Conservation (phyloP, 495 filamentous ascomycete genomes). For the Aspergillus leporis region DNA sequence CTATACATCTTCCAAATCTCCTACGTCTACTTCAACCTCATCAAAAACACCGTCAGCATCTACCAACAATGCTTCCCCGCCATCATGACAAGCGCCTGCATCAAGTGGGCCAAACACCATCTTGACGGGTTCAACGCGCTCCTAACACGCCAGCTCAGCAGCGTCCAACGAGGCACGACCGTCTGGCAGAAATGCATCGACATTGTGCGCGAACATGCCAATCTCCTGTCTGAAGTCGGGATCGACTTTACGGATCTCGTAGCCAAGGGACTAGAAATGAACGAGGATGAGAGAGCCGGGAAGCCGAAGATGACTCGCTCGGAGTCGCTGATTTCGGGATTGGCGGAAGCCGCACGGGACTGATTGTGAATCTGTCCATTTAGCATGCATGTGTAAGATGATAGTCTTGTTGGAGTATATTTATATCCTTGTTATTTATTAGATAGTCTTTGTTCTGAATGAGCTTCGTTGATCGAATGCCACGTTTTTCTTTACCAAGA, state of each 20-base stretch:
- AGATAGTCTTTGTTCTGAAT: not conserved
- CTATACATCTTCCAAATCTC: conserved; percentile 96
- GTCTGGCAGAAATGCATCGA: conserved; percentile 84
- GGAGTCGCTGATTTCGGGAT: conserved; percentile 26
- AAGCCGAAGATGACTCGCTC: conserved; percentile 28
- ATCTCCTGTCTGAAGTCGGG: conserved; percentile 79
- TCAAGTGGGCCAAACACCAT: conserved; percentile 94
- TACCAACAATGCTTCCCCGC: conserved; percentile 89
- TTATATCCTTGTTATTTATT: not conserved
- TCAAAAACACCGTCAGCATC: conserved; percentile 83
- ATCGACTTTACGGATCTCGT: conserved; percentile 84
- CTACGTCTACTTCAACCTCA: conserved; percentile 92
- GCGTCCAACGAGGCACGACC: conserved; percentile 64
- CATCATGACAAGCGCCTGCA: conserved; percentile 83
- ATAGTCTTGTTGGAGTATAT: not conserved
- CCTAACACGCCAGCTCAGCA: conserved; percentile 79
- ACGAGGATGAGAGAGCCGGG: conserved; percentile 27
- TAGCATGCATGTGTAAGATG: not conserved
- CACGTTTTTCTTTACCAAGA: no score
- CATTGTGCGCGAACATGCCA: conserved; percentile 76
- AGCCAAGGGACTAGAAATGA: conserved; percentile 37
- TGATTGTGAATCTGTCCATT: conserved; percentile 3
- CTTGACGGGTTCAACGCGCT: conserved; percentile 86
- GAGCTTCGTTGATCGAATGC: conserved; percentile 5
- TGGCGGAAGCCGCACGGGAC: conserved; percentile 20